Base-by-base conservation (phyloP, 1,284 basidiomycete genomes). In the Tilletia horrida region DNA sequence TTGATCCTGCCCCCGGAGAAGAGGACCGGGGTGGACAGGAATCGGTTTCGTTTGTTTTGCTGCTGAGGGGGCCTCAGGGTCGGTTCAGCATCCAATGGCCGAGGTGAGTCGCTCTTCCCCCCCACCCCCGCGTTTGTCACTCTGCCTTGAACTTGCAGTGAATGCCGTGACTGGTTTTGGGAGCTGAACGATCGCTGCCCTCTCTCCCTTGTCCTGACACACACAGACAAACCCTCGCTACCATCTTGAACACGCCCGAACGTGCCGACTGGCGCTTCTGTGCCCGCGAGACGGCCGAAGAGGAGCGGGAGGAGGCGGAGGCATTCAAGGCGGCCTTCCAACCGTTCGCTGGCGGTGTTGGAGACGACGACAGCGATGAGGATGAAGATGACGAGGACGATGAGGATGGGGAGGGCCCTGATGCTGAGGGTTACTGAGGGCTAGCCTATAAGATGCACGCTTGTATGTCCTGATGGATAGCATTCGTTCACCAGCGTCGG, bases 241-340 rank as follows among this genome's bases (percentile, higher is more conserved):
- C 62, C 11, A 47, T 66, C 13, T 69, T 81, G 1, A 68, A 67
- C 3, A 55, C 76, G 25, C 70, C 75, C 0, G 67, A 78, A 31
- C 64, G 78, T 27, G 73, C 69, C 0, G 78, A 81, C 59, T 81
- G 79, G 79, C 72, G 73, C 31, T 62, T 63, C 0, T 77, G 74
- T 59, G 70, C 66, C 27, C 63, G 64, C 3, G 25, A 64, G 2
- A 55, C 57, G 13, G 68, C 47, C 14, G 66, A 66, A 16, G 75
- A 75, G 57, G 62, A 50, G 6, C 73, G 65, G 3, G 71, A 74
- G 62, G 63, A 59, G 27, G 55, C 55, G 18, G 55, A 29, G 29
- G 71, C 52, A 45, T 72, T 75, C 43, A 73, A 71, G 27, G 64
- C 44, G 9, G 67, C 52, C 16, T 72, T 74, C 47, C 62, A 59